phyloP scores from a whole-genome alignment of 1,284 basidiomycete genomes.

The Tilletia caries region DNA sequence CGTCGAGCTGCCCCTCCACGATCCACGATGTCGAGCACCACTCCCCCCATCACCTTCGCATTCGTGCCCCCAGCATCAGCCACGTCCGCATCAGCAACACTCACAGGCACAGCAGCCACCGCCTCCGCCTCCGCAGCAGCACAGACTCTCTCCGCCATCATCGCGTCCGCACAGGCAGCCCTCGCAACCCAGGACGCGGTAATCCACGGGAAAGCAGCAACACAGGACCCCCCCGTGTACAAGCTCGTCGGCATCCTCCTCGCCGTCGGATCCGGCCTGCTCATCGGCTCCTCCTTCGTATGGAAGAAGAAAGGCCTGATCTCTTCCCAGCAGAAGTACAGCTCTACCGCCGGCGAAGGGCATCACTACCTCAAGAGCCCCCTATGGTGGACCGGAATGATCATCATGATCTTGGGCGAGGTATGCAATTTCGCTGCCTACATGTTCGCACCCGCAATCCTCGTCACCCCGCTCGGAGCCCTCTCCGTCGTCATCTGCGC shows the following conservation, averaged over 20 bases:
- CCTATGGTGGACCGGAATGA: constrained; percentile 53
- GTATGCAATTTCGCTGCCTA: constrained; percentile 60
- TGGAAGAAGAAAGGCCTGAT: constrained; percentile 76
- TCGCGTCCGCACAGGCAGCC: constrained; percentile 40
- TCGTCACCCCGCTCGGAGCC: constrained; percentile 93
- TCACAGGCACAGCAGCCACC: constrained; percentile 3
- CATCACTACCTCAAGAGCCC: constrained; percentile 72
- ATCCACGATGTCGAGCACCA: neutral
- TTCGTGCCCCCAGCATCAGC: neutral
- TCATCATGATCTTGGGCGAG: constrained; percentile 36
- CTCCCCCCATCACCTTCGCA: neutral
- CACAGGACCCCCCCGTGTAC: constrained; percentile 50
- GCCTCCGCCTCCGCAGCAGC: constrained; percentile 33
- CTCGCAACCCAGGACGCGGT: constrained; percentile 28
- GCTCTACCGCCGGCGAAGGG: constrained; percentile 75
- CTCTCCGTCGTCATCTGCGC: constrained; percentile 94
- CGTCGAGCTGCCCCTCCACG: neutral
- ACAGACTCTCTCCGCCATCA: constrained; percentile 33
- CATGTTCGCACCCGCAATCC: constrained; percentile 81
- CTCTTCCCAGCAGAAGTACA: constrained; percentile 55
- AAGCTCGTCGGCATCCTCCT: constrained; percentile 67
- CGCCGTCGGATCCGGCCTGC: constrained; percentile 75
- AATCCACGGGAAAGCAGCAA: constrained; percentile 25
- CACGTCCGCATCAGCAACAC: neutral
- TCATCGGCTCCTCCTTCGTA: constrained; percentile 85